Evolutionary conservation across 1,284 basidiomycete species (phyloP), one percentile per base, ranked within the genome.

Genomic region (Chalciporus sp.): DNA sequence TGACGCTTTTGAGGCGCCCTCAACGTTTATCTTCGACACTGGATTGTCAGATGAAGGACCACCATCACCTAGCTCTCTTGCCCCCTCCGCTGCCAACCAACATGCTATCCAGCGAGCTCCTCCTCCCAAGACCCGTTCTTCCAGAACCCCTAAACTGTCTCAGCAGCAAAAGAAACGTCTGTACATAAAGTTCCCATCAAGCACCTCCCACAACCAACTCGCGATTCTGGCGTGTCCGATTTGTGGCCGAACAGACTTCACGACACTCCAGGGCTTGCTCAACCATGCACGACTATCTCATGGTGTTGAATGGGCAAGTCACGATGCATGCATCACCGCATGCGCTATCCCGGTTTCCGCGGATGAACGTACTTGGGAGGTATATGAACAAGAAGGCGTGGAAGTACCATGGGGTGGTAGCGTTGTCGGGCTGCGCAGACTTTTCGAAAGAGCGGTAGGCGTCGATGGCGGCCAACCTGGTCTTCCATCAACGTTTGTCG

Each of bases 281-380:
- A 91, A 90, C 58, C 88, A 91, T 62, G 86, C 83, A 52, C 83
- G 89, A 11, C 73, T 89, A 28, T 76, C 81, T 2, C 88, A 91
- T 64, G 71, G 74, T 17, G 73, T 83, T 45, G 86, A 87, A 59
- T 91, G 83, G 77, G 85, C 83, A 9, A 86, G 82, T 27, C 88
- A 91, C 59, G 88, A 91, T 49, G 84, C 86, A 51, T 90, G 88
- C 60, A 82, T 91, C 10, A 77, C 79, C 52, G 80, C 79, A 23
- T 89, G 86, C 60, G 85, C 86, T 17, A 72, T 83, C 28, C 64
- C 70, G 16, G 67, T 79, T 14, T 59, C 69, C 5, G 69, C 70
- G 1, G 68, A 76, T 7, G 69, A 77, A 44, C 77, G 78, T 39
- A 69, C 71, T 40, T 71, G 79, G 62, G 65, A 83, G 10, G 71